phyloP scores from a whole-genome alignment of 495 filamentous ascomycete species.

The Lepraria neglecta region DNA sequence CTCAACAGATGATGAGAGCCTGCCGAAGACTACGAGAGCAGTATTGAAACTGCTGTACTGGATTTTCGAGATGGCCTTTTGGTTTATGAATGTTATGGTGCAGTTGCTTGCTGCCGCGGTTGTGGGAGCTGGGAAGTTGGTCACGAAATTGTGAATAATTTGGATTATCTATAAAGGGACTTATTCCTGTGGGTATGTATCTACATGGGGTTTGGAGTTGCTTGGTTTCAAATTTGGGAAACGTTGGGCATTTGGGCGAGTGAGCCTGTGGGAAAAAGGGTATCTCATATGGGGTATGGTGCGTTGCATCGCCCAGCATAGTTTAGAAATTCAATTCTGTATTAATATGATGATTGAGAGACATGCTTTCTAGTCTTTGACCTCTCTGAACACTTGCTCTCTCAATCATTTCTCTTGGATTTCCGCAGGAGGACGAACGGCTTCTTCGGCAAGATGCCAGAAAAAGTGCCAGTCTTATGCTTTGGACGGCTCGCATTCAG shows the following conservation, averaged over 20 bases:
- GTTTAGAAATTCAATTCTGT: neutral
- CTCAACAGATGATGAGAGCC: conserved; percentile 22
- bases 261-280: neutral
- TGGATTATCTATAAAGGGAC: neutral
- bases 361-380: neutral
- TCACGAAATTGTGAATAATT: conserved; percentile 21
- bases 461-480: too few relatives aligned
- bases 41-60: conserved; percentile 25
- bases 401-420: too few relatives aligned
- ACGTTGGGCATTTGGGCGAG: neutral
- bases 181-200: conserved; percentile 1
- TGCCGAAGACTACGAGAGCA: conserved; percentile 26
- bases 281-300: neutral
- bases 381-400: too few relatives aligned
- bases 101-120: conserved; percentile 24
- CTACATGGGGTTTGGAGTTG: neutral
- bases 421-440: too few relatives aligned
- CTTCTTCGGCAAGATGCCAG: too few relatives aligned
- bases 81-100: conserved; percentile 28
- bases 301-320: neutral
- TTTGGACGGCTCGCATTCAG: too few relatives aligned
- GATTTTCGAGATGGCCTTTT: conserved; percentile 26
- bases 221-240: neutral
- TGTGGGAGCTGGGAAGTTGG: conserved; percentile 24
- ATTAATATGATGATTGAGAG: neutral